These are phyloP conservation scores for Amphirosellinia nigrospora DNA, from an alignment of 495 filamentous ascomycete species.

Conservation along the genomic window DNA sequence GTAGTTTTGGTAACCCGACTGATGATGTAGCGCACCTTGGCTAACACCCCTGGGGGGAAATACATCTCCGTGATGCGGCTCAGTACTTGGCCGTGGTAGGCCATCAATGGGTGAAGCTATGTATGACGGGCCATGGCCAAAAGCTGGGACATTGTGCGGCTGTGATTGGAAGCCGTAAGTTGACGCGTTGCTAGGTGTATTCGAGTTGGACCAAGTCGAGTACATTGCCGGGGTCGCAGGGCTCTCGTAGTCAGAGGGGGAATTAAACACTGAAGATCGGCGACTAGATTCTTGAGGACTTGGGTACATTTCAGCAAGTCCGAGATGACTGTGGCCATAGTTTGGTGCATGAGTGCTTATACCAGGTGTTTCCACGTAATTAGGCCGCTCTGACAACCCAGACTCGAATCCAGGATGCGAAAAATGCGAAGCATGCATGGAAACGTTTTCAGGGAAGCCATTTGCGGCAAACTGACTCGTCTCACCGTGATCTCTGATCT, in stretches of 20 bases:
- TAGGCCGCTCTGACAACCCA: conserved; percentile 41
- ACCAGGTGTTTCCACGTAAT: conserved; percentile 38
- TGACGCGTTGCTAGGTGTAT: conserved; percentile 35
- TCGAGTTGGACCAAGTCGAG: conserved; percentile 37
- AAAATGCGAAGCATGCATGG: conserved; percentile 39
- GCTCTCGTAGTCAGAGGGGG: conserved; percentile 43
- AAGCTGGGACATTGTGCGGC: conserved; percentile 17
- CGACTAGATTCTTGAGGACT: conserved; percentile 43
- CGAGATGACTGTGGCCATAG: conserved; percentile 33
- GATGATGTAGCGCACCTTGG: conserved; percentile 5
- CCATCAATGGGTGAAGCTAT: conserved; percentile 36
- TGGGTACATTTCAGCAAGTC: conserved; percentile 45
- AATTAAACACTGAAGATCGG: conserved; percentile 43
- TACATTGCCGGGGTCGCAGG: conserved; percentile 42
- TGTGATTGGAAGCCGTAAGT: conserved; percentile 43
- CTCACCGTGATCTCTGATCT: conserved; percentile 39
- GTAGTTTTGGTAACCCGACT: conserved; percentile 26
- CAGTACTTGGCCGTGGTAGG: conserved; percentile 34
- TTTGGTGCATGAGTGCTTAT: conserved; percentile 36
- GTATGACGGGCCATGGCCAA: conserved; percentile 33
- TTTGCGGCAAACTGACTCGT: conserved; percentile 38
- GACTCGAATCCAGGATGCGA: conserved; percentile 34
- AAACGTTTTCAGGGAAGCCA: conserved; percentile 41
- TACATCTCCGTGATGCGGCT: conserved; percentile 33
- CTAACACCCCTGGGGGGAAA: conserved; percentile 31